Percentiles rank a stretch among this genome's conserved stretches.
Evolutionary conservation across 2,329 filamentous ascomycete species (phyloP).

Genomic region (Didymella segeticola): DNA sequence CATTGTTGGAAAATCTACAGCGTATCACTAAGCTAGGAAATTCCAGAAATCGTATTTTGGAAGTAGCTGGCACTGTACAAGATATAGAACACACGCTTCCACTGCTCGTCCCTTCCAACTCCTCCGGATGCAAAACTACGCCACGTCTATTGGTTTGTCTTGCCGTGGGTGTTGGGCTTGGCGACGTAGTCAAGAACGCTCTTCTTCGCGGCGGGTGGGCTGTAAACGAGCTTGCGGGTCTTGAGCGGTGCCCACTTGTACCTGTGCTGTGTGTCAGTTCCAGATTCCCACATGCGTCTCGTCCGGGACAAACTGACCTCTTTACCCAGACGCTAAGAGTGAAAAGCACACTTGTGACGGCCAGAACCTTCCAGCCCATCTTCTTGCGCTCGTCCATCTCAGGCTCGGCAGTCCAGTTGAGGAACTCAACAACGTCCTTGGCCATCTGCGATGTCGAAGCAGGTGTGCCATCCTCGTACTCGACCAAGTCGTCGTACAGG

Average conservation of each 20-base stretch:
- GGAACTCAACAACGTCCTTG: conserved; percentile 98
- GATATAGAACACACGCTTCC: conserved; percentile 48
- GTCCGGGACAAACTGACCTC: conserved; percentile 62
- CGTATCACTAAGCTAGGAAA: conserved; percentile 35
- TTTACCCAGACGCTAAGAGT: conserved; percentile 96
- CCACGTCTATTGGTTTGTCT: conserved; percentile 42
- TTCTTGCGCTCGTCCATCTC: conserved; percentile 99
- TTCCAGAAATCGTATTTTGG: conserved; percentile 43
- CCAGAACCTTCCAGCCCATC: conserved; percentile 97
- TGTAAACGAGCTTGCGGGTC: conserved; percentile 91
- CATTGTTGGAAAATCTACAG: conserved; percentile 29
- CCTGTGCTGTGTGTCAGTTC: conserved; percentile 47
- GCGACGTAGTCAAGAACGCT: conserved; percentile 39
- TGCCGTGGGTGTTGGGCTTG: conserved; percentile 41
- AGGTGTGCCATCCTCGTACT: conserved; percentile 96
- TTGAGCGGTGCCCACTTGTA: conserved; percentile 99
- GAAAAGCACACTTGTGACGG: conserved; percentile 78
- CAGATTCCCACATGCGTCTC: neutral
- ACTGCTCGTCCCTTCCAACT: conserved; percentile 28
- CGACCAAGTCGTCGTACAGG: conserved; percentile 94
- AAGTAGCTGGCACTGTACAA: conserved; percentile 49
- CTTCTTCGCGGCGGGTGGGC: conserved; percentile 64
- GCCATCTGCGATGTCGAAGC: conserved; percentile 98
- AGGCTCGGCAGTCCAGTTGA: conserved; percentile 98
- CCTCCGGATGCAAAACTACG: conserved; percentile 26